Evolutionary conservation across 1,139 yeast species (phyloP).

Genomic region (Taphrina wiesneri): DNA sequence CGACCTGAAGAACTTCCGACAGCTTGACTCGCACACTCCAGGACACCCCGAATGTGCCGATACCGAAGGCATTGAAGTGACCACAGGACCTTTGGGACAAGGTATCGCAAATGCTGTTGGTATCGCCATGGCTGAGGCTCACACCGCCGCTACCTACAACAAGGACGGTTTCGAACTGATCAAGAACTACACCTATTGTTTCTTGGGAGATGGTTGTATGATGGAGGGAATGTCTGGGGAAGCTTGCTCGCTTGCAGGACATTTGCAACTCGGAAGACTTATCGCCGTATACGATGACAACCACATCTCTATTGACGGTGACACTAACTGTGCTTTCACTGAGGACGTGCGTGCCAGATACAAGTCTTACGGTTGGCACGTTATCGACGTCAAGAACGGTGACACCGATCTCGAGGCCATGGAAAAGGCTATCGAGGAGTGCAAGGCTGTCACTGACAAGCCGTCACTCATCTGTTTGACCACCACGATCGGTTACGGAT

Average conservation of each 20-base stretch:
- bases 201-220: conserved; percentile 97
- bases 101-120: conserved; percentile 98
- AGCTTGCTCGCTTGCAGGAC: conserved; percentile 95
- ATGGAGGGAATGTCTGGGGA: conserved; percentile 98
- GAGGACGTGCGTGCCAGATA: conserved; percentile 88
- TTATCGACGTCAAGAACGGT: conserved; percentile 74
- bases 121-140: conserved; percentile 90
- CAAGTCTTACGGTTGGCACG: conserved; percentile 95
- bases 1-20: conserved; percentile 90
- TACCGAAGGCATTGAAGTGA: conserved; percentile 88
- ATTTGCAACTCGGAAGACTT: conserved; percentile 88
- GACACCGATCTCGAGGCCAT: conserved; percentile 75
- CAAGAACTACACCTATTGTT: conserved; percentile 73
- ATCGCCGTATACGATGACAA: conserved; percentile 97
- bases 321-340: conserved; percentile 86
- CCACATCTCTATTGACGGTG: conserved; percentile 96
- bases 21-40: conserved; percentile 85
- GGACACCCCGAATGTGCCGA: conserved; percentile 91
- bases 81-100: conserved; percentile 99
- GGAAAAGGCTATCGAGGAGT: conserved; percentile 63
- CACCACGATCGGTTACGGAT: conserved; percentile 95
- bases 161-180: conserved; percentile 74
- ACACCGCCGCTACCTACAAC: conserved; percentile 91
- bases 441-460: conserved; percentile 58
- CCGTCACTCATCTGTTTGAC: conserved; percentile 88